Evolutionary conservation across 306 rosid species (phyloP), one percentile per base, ranked within the genome.

Genomic region (Hippophae gyantsensis): DNA sequence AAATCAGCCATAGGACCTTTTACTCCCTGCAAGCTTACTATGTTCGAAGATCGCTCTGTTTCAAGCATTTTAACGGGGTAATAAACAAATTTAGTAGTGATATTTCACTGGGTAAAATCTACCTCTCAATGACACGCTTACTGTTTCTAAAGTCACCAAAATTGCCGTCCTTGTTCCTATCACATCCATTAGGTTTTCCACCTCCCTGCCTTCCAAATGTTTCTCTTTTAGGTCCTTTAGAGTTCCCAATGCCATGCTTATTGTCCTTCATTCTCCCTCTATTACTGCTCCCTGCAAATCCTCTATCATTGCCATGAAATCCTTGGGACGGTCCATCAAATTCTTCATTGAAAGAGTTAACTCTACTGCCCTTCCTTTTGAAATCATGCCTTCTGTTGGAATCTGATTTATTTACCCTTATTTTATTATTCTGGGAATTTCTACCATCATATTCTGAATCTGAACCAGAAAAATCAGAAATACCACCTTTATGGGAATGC

Each of bases 91-190:
- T 43, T 51, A 7, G 10, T 46, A 11, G 23, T 18, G 23, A 18
- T 1, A 18, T 18, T 18, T 18, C 23, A 18, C 23, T 18, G 23
- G 23, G 23, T 18, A 18, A 18, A 18, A 18, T 55, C 83, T 79
- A 87, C 73, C 98, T 80, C 77, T 85, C 88, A 60, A 92, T 80
- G 48, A 85, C 88, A 9, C 95, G 89, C 68, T 90, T 72, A 42
- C 86, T 84, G 77, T 92, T 92, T 77, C 41, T 80, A 55, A 78
- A 92, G 13, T 74, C 83, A 23, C 73, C 80, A 60, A 11, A 57
- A 61, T 69, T 84, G 27, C 63, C 43, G 52, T 66, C 82, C 63
- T 38, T 72, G 65, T 67, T 79, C 72, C 53, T 55, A 48, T 70
- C 60, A 64, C 73, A 51, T 60, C 61, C 78, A 57, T 69, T 62